Percentiles rank a stretch among this genome's conserved stretches.
phyloP scores from a whole-genome alignment of 176 grass and related monocot species.

The Eragrostis nindensis region DNA sequence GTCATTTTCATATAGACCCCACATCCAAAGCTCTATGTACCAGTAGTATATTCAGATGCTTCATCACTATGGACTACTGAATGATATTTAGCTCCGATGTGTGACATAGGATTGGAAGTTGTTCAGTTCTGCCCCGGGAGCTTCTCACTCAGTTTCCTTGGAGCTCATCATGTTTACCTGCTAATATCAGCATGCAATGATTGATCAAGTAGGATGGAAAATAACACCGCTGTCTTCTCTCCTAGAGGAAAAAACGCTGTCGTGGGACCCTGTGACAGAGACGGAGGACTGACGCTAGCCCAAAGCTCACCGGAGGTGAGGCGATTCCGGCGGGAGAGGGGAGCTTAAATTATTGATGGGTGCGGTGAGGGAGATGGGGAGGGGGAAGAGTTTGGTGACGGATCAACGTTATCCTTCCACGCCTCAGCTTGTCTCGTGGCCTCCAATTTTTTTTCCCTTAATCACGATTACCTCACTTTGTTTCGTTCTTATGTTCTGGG shows the following conservation, averaged over 20 bases:
- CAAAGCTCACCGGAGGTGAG: slow-evolving; percentile 35
- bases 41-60: neutral
- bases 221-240: neutral
- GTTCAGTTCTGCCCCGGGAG: neutral
- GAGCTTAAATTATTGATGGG: slow-evolving; percentile 11
- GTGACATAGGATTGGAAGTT: neutral
- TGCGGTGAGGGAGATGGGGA: too few species aligned
- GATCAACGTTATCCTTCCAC: slow-evolving; percentile 39
- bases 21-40: neutral
- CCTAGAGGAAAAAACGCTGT: neutral
- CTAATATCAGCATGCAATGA: slow-evolving; percentile 14
- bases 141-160: neutral
- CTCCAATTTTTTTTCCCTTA: neutral
- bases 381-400: slow-evolving; percentile 31
- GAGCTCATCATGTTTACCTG: neutral
- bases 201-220: neutral
- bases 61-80: neutral
- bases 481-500: neutral
- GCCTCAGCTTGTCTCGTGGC: neutral
- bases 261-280: neutral
- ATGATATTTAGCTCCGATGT: neutral
- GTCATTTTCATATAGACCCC: neutral
- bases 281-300: neutral
- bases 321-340: too few species aligned
- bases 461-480: neutral